Evolutionary conservation across 2,329 filamentous ascomycete genomes (phyloP).

Genomic region (Penicillium frequentans): DNA sequence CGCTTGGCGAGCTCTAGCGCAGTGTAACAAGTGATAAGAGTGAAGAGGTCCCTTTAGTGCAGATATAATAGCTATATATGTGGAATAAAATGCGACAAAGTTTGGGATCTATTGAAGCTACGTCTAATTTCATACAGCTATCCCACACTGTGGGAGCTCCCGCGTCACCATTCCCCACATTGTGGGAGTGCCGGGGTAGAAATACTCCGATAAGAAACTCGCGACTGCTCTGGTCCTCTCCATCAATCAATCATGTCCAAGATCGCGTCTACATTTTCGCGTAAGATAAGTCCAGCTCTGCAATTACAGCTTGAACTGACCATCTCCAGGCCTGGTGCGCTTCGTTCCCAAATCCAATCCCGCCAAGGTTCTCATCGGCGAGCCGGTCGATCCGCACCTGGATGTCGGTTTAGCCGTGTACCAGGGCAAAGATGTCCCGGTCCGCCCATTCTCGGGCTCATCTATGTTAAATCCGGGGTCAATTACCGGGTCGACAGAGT

Average conservation of each 20-base stretch:
- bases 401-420: constrained; percentile 61
- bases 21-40: no score
- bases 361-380: constrained; percentile 54
- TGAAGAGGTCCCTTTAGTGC: no score
- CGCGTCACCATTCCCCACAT: background rate
- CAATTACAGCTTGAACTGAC: background rate
- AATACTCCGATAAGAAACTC: background rate
- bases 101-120: no score
- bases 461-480: constrained; percentile 59
- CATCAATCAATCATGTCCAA: constrained; percentile 29
- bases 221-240: background rate
- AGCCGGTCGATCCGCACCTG: constrained; percentile 53
- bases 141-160: background rate
- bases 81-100: no score
- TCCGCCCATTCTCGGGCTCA: constrained; percentile 58
- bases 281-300: constrained; percentile 17
- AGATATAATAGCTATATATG: no score
- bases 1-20: no score
- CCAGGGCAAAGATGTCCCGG: constrained; percentile 57
- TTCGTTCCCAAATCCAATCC: constrained; percentile 56
- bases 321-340: constrained; percentile 55
- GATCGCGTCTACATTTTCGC: constrained; percentile 39
- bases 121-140: background rate
- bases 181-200: constrained; percentile 2
- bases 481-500: constrained; percentile 45